Base-by-base conservation (phyloP, 306 rosid genomes). In the Citrullus mucosospermus region DNA sequence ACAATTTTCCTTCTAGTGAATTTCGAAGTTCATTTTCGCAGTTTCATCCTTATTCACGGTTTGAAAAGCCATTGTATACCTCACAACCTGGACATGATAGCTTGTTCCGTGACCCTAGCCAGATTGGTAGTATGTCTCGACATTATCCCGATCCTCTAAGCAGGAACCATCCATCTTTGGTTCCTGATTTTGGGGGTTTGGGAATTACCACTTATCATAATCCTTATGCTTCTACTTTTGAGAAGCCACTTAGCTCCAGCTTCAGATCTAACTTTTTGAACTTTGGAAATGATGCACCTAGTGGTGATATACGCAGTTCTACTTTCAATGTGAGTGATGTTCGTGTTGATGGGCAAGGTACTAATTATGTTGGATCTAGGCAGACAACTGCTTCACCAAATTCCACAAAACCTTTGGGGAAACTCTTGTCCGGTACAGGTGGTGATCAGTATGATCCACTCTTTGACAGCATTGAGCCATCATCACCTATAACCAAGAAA, bases 201-300 rank as follows among this genome's bases (percentile, higher is more conserved):
- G 85, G 88, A 81, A 81, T 86, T 84, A 80, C 91, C 54, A 84
- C 89, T 54, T 91, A 87, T 85, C 79, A 85, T 84, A 95, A 92
- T 87, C 96, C 98, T 72, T 95, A 89, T 78, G 93, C 95, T 14
- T 86, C 96, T 77, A 92, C 96, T 80, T 92, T 92, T 86, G 98
- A 92, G 85, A 87, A 89, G 85, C 92, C 98, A 48, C 87, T 87
- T 11, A 82, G 85, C 85, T 90, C 92, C 81, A 88, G 83, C 81
- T 87, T 88, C 79, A 86, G 90, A 80, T 88, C 91, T 78, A 84
- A 78, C 25, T 79, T 79, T 77, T 87, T 83, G 75, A 83, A 81
- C 77, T 91, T 83, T 78, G 93, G 88, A 67, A 85, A 79, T 69
- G 91, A 83, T 82, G 79, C 78, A n/a, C 70, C 79, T 51, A 78